Base-by-base conservation (phyloP, 2,329 filamentous ascomycete species). In the Trichoderma aggressivum region DNA sequence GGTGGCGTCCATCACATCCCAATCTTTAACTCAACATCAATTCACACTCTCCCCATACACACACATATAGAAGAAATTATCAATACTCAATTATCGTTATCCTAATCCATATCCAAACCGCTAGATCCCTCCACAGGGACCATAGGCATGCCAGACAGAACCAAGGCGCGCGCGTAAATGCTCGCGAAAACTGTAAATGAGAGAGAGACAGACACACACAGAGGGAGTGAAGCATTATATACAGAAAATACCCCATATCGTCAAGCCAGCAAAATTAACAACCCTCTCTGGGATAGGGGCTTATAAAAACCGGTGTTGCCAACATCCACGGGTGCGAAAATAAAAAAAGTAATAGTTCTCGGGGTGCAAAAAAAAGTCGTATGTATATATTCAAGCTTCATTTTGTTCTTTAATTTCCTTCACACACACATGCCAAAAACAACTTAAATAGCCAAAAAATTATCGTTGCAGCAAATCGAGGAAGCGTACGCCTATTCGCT, bases 21-120 rank as follows among this genome's bases (percentile, higher is more conserved):
- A 53, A 36, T 36, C 34, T 36, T 28, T 53, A 53, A 50, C 43
- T 14, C 47, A 3, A 53, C 47, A 53, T 53, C 47, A 50, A 50
- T 5, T 50, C 47, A 50, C 18, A 28, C 18, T 10, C 10, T 50
- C 6, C 47, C n/a, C 26, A 18, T 43, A 36, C 14, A 53, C 7
- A 21, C 12, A 7, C 7, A 21, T 5, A 18, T 14, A 32, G 18
- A 30, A 59, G n/a, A 16, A 47, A 67, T 47, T 59, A 67, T 24
- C 34, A 67, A 67, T 59, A 59, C 36, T 59, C 50, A 59, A 67
- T 59, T 67, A 67, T 47, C 53, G 53, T 67, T 43, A 59, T 67
- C 64, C 36, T 67, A 59, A 67, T 59, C 36, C 36, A 0, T 67
- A 67, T 59, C 53, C 64, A 67, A 59, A n/a, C 24, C 18, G 34